A percentile compares a stretch with the other conserved stretches of the same genome.
Evolutionary conservation across 1,284 basidiomycete species (phyloP).

Genomic region (Sporisorium exsertum): DNA sequence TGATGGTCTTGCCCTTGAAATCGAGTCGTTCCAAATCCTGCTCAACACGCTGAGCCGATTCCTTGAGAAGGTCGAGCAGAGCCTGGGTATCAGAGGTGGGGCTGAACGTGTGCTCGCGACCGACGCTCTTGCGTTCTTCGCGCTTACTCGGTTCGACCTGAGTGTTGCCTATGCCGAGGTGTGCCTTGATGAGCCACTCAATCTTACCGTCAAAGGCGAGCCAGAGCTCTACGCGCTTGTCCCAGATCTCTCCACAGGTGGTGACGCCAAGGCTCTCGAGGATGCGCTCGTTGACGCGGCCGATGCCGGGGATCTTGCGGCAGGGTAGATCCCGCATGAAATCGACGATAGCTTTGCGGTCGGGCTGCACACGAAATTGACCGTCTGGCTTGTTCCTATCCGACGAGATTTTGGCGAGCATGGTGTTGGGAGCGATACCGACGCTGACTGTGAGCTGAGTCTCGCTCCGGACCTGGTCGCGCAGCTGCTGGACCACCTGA

Average conservation of each 20-base stretch:
- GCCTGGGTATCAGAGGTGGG: slow-evolving; percentile 48
- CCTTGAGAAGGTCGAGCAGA: slow-evolving; percentile 50
- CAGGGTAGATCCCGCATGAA: slow-evolving; percentile 62
- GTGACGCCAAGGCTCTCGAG: slow-evolving; percentile 59
- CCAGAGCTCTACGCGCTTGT: slow-evolving; percentile 58
- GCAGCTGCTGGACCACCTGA: slow-evolving; percentile 76
- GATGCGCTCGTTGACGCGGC: slow-evolving; percentile 65
- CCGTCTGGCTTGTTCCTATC: slow-evolving; percentile 75
- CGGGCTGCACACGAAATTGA: slow-evolving; percentile 55
- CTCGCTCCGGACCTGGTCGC: slow-evolving; percentile 47
- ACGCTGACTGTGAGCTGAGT: slow-evolving; percentile 86
- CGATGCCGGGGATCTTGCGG: slow-evolving; percentile 67
- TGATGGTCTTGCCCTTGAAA: slow-evolving; percentile 61
- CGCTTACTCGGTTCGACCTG: slow-evolving; percentile 60
- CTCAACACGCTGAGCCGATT: slow-evolving; percentile 57
- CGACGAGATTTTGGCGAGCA: slow-evolving; percentile 86
- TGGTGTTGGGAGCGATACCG: slow-evolving; percentile 73
- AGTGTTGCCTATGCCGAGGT: slow-evolving; percentile 61
- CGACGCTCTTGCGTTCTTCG: slow-evolving; percentile 63
- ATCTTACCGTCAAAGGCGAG: slow-evolving; percentile 57
- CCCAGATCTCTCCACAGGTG: slow-evolving; percentile 66
- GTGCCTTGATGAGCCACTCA: slow-evolving; percentile 59
- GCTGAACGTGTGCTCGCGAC: slow-evolving; percentile 66
- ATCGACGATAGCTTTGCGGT: slow-evolving; percentile 52
- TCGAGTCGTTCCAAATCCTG: slow-evolving; percentile 57